These are phyloP conservation scores for Carex scoparia DNA, from an alignment of 176 grass and related monocot genomes.

Conservation along the genomic window DNA sequence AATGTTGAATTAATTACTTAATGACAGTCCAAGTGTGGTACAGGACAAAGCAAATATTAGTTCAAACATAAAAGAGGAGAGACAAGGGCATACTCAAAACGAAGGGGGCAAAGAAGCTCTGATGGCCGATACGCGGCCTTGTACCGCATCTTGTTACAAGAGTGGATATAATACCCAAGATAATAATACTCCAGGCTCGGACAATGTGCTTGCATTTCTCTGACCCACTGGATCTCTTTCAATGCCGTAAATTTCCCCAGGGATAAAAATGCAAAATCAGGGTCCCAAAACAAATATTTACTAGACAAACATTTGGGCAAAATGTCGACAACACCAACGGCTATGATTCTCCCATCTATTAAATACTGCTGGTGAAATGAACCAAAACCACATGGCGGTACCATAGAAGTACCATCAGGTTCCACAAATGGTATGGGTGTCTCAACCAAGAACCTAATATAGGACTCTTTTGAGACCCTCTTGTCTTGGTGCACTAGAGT, in stretches of 20 bases:
- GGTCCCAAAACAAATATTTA: slow-evolving; percentile 99
- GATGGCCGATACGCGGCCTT: slow-evolving; percentile 95
- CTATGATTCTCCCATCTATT: slow-evolving; percentile 91
- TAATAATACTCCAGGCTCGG: slow-evolving; percentile 86
- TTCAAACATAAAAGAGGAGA: neutral
- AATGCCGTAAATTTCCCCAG: slow-evolving; percentile 93
- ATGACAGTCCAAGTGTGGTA: slow-evolving; percentile 1
- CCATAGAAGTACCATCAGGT: slow-evolving; percentile 43
- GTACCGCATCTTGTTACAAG: slow-evolving; percentile 97
- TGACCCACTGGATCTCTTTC: slow-evolving; percentile 90
- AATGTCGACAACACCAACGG: slow-evolving; percentile 95
- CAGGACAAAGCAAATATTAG: slow-evolving; percentile 7
- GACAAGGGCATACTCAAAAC: slow-evolving; percentile 55
- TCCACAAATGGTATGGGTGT: slow-evolving; percentile 70
- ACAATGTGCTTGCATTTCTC: slow-evolving; percentile 47
- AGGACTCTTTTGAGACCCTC: slow-evolving; percentile 62
- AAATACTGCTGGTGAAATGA: slow-evolving; percentile 98
- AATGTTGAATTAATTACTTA: slow-evolving; percentile 18
- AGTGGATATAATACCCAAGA: slow-evolving; percentile 96
- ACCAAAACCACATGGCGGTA: slow-evolving; percentile 74
- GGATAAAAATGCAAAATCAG: slow-evolving; percentile 83
- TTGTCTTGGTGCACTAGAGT: slow-evolving; percentile 81
- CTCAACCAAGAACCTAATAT: slow-evolving; percentile 77
- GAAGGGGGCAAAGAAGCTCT: slow-evolving; percentile 87
- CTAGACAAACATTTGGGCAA: slow-evolving; percentile 93